Evolutionary conservation across 1,284 basidiomycete species (phyloP).

Genomic region (Fomitopsis betulina): DNA sequence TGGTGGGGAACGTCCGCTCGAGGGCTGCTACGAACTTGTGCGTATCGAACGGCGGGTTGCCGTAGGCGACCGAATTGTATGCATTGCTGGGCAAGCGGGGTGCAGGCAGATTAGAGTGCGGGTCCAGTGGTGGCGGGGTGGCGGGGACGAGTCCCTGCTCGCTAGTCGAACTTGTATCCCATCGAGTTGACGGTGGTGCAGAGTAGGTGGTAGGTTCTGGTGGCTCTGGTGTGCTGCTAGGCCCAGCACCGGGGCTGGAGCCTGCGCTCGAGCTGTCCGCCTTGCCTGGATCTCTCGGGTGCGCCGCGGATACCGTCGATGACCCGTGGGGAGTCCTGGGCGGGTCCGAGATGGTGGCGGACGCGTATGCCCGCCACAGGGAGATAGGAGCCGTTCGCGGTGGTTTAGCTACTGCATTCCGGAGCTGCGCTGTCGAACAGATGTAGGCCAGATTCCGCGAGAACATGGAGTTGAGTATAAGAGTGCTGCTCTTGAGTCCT

Average conservation of each 20-base stretch:
- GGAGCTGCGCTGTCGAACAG: not conserved
- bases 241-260: conserved; percentile 5
- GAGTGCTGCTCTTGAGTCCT: no score
- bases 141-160: conserved; percentile 13
- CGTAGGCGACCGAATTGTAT: conserved; percentile 17
- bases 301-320: conserved; percentile 23
- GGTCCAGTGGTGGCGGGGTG: conserved; percentile 16
- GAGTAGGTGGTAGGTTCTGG: conserved; percentile 8
- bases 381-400: conserved; percentile 2
- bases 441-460: conserved; percentile 9
- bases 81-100: conserved; percentile 12
- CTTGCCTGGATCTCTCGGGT: conserved; percentile 28
- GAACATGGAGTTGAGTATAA: no score
- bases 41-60: conserved; percentile 34
- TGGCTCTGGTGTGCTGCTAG: conserved; percentile 3
- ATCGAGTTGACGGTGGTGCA: not conserved
- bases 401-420: not conserved
- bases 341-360: conserved; percentile 21
- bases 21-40: conserved; percentile 58
- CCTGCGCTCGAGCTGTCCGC: not conserved
- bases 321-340: conserved; percentile 6
- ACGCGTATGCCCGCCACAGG: conserved; percentile 10
- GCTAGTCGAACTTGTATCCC: not conserved
- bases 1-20: conserved; percentile 66
- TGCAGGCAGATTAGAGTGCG: conserved; percentile 15